These are phyloP conservation scores for Myxozyma vanderwaltii DNA, from an alignment of 805 yeast genomes.

Conservation along the genomic window DNA sequence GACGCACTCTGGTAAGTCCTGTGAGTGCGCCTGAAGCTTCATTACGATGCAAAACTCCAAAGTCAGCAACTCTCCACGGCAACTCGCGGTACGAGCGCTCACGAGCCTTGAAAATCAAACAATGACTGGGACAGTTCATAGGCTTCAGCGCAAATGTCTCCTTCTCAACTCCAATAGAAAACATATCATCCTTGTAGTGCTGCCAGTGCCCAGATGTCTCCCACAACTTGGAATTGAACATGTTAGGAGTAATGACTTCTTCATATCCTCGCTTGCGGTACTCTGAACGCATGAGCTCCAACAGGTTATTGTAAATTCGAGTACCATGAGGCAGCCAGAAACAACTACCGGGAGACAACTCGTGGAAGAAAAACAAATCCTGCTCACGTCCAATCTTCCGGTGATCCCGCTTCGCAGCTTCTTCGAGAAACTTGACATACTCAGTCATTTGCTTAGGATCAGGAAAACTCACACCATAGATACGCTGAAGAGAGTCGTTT, in stretches of 20 bases:
- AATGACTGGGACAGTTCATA: conserved; percentile 74
- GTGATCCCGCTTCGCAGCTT: conserved; percentile 90
- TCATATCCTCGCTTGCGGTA: conserved; percentile 94
- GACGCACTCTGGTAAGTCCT: conserved; percentile 88
- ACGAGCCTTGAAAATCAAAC: conserved; percentile 72
- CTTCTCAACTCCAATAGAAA: conserved; percentile 94
- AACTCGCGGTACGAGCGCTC: conserved; percentile 83
- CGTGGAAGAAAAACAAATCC: conserved; percentile 92
- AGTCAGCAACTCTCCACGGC: conserved; percentile 84
- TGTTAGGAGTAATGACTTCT: conserved; percentile 98
- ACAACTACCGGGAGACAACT: conserved; percentile 96
- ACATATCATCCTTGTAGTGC: conserved; percentile 97
- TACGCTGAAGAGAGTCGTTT: conserved; percentile 94
- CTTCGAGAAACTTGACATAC: conserved; percentile 90
- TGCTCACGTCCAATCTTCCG: conserved; percentile 96
- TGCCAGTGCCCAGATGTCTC: conserved; percentile 99
- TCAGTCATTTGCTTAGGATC: conserved; percentile 95
- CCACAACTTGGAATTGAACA: conserved; percentile 97
- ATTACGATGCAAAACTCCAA: conserved; percentile 88
- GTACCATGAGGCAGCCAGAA: conserved; percentile 99
- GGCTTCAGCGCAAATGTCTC: conserved; percentile 94
- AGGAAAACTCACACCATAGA: conserved; percentile 98
- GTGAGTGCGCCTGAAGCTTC: conserved; percentile 93
- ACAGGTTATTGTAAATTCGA: conserved; percentile 87
- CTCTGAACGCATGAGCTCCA: conserved; percentile 76